phyloP scores from a whole-genome alignment of 441 rosid species.

The Aquilaria agallochum region DNA sequence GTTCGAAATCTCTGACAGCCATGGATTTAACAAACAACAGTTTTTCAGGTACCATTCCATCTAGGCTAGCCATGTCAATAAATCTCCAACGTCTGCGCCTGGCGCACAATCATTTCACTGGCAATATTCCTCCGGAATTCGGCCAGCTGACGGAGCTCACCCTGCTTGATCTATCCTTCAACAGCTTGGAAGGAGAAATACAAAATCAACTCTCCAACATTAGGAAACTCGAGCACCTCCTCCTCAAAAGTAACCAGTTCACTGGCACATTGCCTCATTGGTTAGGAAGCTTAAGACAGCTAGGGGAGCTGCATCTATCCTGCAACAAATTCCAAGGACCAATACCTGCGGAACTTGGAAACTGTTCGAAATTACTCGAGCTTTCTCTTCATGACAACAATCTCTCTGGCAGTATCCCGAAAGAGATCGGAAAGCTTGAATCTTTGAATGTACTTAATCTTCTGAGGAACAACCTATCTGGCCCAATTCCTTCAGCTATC shows the following conservation, averaged over 20 bases:
- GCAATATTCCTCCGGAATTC: slow-evolving; percentile 57
- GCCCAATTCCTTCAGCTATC: slow-evolving; percentile 57
- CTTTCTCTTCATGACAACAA: slow-evolving; percentile 64
- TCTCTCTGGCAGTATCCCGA: slow-evolving; percentile 61
- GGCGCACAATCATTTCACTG: slow-evolving; percentile 66
- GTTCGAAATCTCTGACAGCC: slow-evolving; percentile 53
- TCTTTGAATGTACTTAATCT: slow-evolving; percentile 75
- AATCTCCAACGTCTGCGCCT: slow-evolving; percentile 73
- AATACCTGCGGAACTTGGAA: slow-evolving; percentile 63
- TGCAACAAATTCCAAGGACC: slow-evolving; percentile 60
- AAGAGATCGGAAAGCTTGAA: slow-evolving; percentile 60
- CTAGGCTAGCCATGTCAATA: slow-evolving; percentile 43
- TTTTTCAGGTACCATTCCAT: slow-evolving; percentile 64
- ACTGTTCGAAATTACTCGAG: slow-evolving; percentile 61
- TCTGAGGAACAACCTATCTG: slow-evolving; percentile 67
- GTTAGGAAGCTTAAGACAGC: slow-evolving; percentile 60
- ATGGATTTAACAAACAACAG: slow-evolving; percentile 80
- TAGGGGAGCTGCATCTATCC: slow-evolving; percentile 90
- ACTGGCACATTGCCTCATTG: slow-evolving; percentile 62
- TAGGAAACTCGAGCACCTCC: slow-evolving; percentile 55
- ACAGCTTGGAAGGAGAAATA: slow-evolving; percentile 54
- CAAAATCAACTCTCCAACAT: slow-evolving; percentile 50
- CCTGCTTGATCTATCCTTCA: slow-evolving; percentile 78
- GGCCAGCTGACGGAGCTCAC: slow-evolving; percentile 53
- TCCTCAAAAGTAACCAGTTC: slow-evolving; percentile 55